Evolutionary conservation across 139 green algal genomes (phyloP), one percentile per base, ranked within the genome.

Genomic region (Picocystis salinarum): DNA sequence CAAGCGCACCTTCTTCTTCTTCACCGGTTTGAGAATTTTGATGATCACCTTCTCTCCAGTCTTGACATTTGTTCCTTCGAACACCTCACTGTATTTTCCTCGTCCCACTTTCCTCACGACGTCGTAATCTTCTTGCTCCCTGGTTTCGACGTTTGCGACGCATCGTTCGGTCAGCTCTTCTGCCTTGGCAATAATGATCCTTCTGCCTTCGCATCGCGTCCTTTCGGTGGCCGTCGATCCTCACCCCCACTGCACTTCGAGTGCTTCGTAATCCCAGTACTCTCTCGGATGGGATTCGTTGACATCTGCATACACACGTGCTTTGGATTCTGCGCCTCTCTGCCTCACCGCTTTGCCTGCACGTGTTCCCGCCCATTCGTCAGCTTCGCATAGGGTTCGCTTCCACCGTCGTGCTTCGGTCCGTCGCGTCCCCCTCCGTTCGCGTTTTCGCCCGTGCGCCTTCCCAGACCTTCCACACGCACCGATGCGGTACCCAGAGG

Each of bases 21-120:
- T 96, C 18, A 96, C 87, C 5, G 87, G 87, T 50, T 97, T 97
- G 5, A 96, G 64, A 33, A 96, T 92, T 49, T 61, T 61, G 15
- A 61, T 42, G 5, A 61, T 27, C 22, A 45, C 54, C 44, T 48
- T 47, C 6, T 59, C 33, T 10, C 29, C 40, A 27, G 33, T 39
- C n/a, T 19, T 23, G 9, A 27, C 13, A 19, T 57, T 49, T 9
- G 53, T 33, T 26, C 53, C 53, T 95, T 99, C 89, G 61, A 97
- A 99, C 24, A 99, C 89, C 61, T 99, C 89, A 55, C 69, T 86
- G 67, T 99, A 99, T 65, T 97, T 97, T 26, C 89, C 89, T 4
- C 88, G 67, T 2, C 88, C 88, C 10, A 94, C 80, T 53, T 95
- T 95, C 3, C 77, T 57, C 28, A 93, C 65, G 6, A 98, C 80